Conservation (phyloP, 2,329 filamentous ascomycete species). For the Didymella sp. region DNA sequence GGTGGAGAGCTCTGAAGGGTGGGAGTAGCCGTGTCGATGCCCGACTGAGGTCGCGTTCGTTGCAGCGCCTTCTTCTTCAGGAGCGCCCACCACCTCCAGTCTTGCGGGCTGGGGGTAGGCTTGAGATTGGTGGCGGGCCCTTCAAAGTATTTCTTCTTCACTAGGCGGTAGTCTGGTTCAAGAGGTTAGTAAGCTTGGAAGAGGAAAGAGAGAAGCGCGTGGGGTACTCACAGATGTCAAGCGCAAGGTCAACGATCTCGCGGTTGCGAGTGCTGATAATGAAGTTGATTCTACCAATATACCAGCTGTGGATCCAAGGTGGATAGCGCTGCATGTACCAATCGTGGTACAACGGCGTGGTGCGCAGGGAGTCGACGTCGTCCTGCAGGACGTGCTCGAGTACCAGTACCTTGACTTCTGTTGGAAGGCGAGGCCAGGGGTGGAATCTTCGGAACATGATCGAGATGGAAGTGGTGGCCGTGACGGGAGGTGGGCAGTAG, state of each 20-base stretch:
- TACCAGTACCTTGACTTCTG: background rate
- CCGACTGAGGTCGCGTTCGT: too few species aligned
- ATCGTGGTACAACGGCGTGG: background rate
- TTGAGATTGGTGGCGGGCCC: background rate
- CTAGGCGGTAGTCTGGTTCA: background rate
- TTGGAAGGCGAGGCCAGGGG: background rate
- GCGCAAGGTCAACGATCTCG: background rate
- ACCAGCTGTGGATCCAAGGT: background rate
- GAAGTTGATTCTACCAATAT: background rate
- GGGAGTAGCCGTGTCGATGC: too few species aligned
- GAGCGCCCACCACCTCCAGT: background rate
- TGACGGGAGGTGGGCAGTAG: background rate
- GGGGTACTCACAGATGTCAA: background rate
- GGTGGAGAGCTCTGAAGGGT: too few species aligned
- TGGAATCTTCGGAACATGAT: background rate
- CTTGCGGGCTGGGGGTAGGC: too few species aligned
- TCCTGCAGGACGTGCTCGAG: background rate
- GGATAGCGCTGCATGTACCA: background rate
- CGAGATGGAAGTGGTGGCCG: background rate
- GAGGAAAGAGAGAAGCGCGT: too few species aligned
- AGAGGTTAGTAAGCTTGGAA: background rate
- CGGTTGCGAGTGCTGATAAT: background rate
- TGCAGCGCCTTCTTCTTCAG: too few species aligned
- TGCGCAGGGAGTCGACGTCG: background rate
- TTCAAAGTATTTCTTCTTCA: background rate